Conservation (phyloP, 2,329 filamentous ascomycete species). For the Pseudogymnoascus sp. region DNA sequence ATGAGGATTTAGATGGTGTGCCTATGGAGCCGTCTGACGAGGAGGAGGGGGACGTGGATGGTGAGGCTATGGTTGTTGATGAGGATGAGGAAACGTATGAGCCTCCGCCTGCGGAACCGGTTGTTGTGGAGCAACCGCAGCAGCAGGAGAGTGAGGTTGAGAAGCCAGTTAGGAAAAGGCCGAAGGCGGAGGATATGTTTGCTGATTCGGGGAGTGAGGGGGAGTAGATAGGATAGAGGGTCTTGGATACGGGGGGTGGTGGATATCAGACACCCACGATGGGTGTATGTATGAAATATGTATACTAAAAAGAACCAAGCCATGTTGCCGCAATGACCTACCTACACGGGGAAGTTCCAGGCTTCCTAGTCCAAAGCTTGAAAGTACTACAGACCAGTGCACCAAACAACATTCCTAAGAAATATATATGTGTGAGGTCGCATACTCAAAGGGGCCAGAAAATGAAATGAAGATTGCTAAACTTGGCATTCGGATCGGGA, state of each 20-base stretch:
- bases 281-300: neutral
- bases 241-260: neutral
- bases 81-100: conserved; percentile 40
- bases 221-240: neutral
- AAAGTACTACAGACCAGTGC: neutral
- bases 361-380: neutral
- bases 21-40: conserved; percentile 41
- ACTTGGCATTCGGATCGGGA: neutral
- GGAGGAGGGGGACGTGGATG: conserved; percentile 37
- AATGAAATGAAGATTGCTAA: too few relatives aligned
- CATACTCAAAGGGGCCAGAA: neutral
- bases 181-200: conserved; percentile 83
- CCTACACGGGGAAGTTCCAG: neutral
- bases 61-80: conserved; percentile 40
- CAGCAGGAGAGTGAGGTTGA: neutral
- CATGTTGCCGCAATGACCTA: neutral
- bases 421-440: neutral
- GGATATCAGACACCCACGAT: neutral
- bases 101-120: conserved; percentile 19
- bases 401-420: neutral
- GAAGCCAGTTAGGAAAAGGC: conserved; percentile 48
- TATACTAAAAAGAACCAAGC: neutral
- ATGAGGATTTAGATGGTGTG: conserved; percentile 35
- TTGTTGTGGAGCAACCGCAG: neutral
- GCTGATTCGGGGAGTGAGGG: conserved; percentile 59